Conservation (phyloP, 805 yeast species). For the Tanozyma kutaoensis region DNA sequence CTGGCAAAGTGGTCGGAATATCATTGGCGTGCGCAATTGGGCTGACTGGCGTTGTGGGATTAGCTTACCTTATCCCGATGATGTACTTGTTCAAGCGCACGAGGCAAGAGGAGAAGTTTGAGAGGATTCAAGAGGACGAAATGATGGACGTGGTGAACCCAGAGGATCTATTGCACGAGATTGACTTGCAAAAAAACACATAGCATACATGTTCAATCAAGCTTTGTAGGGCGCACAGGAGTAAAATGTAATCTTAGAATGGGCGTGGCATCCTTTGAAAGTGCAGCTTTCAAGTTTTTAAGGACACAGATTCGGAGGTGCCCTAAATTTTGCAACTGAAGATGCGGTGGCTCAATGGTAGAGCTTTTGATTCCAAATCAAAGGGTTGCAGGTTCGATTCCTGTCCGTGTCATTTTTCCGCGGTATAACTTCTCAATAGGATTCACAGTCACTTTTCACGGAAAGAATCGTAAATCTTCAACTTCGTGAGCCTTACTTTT, state of each 20-base stretch:
- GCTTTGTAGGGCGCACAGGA: too few relatives aligned
- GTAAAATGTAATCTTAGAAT: too few relatives aligned
- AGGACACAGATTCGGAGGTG: neutral
- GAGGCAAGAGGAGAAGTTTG: slow-evolving; percentile 9
- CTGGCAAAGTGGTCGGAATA: slow-evolving; percentile 30
- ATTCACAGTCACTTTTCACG: too few relatives aligned
- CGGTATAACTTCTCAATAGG: too few relatives aligned
- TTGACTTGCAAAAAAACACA: slow-evolving; percentile 26
- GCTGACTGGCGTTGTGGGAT: slow-evolving; percentile 25
- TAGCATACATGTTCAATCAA: too few relatives aligned
- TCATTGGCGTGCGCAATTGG: slow-evolving; percentile 34
- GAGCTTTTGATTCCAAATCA: slow-evolving; percentile 5
- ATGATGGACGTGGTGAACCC: slow-evolving; percentile 32
- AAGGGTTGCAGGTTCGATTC: slow-evolving; percentile 5
- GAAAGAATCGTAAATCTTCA: too few relatives aligned
- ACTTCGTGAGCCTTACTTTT: too few relatives aligned
- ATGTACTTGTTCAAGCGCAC: slow-evolving; percentile 15
- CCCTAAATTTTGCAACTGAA: neutral
- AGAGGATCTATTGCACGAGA: slow-evolving; percentile 28
- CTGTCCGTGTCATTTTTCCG: slow-evolving; percentile 4
- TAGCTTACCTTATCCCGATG: slow-evolving; percentile 27
- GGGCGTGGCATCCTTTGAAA: too few relatives aligned
- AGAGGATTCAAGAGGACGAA: slow-evolving; percentile 28
- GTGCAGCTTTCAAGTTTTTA: too few relatives aligned
- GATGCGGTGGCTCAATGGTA: slow-evolving; percentile 5